phyloP scores from a whole-genome alignment of 2,329 filamentous ascomycete species.

The Incumbomyces lentus region DNA sequence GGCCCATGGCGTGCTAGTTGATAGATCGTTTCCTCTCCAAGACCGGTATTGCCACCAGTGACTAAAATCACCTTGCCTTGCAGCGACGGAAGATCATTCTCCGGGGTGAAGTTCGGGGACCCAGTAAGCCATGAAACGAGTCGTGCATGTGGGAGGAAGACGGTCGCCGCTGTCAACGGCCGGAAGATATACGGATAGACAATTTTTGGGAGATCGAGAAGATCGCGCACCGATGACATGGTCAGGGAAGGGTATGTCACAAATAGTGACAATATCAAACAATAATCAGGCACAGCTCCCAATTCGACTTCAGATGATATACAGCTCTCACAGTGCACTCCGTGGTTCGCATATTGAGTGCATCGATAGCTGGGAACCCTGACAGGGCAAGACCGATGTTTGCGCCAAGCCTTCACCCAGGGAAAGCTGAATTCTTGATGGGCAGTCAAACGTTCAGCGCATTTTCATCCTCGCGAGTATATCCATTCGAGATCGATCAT shows the following conservation, averaged over 20 bases:
- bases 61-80: constrained; percentile 41
- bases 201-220: constrained; percentile 11
- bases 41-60: constrained; percentile 41
- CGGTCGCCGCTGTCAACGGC: constrained; percentile 14
- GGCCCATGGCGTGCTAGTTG: constrained; percentile 43
- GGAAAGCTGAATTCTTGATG: no score
- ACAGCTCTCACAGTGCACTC: no score
- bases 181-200: constrained; percentile 13
- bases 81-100: constrained; percentile 36
- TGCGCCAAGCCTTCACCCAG: no score
- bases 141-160: constrained; percentile 12
- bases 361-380: no score
- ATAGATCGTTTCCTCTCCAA: constrained; percentile 38
- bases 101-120: constrained; percentile 28
- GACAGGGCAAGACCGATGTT: no score
- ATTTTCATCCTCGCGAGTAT: no score
- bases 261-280: not conserved
- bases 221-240: constrained; percentile 9
- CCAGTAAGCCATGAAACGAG: constrained; percentile 15
- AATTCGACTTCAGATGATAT: no score
- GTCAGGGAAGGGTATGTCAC: constrained; percentile 15
- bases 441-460: no score
- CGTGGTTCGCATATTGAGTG: no score
- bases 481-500: no score
- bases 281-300: not conserved